Evolutionary conservation across 192 early-diverging fungal species (phyloP), one percentile per base, ranked within the genome.

Genomic region (Backusella australiensis): DNA sequence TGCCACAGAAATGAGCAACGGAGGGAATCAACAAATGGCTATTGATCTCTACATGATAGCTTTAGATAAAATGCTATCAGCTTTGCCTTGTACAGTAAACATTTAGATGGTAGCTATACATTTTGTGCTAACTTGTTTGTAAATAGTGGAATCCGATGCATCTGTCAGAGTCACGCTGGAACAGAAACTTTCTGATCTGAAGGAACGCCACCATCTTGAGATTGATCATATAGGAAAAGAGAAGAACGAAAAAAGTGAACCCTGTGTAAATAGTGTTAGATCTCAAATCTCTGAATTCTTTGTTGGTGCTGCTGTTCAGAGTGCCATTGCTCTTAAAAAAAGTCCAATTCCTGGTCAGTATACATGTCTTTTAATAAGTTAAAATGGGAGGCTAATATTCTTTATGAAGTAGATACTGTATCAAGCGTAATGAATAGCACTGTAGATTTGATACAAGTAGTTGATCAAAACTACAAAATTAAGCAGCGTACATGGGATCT

Each of bases 401-500:
- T 23, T 76, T 34, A 21, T 6, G 19, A 26, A 38, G 12, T 41
- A 77, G 86, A 87, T 76, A 83, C 82, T 1, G 76, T 87, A 44
- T 77, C 78, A 17, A 59, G 79, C 1, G 84, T 85, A 12, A 77
- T 84, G 0, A 81, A 81, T 73, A 77, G 63, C 7, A 81, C 85
- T 7, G 74, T 86, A 32, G 63, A 81, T 68, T 78, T 77, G 29
- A 44, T 74, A 12, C 67, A 77, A 53, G 56, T 38, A 12, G 84
- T 86, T 35, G 87, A 88, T 41, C 80, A 86, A 41, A 74, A 75
- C 3, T 86, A 82, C 74, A 82, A 80, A 41, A 41, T 88, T 19
- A 83, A 82, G 26, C 77, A 85, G 34, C 82, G 82, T 56, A 83
- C 87, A 15, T 88, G 87, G 87, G 77, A 86, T 59, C 70, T 88